Base-by-base conservation (phyloP, 2,329 filamentous ascomycete genomes). In the Dryadomyces quercus-mongolicae region DNA sequence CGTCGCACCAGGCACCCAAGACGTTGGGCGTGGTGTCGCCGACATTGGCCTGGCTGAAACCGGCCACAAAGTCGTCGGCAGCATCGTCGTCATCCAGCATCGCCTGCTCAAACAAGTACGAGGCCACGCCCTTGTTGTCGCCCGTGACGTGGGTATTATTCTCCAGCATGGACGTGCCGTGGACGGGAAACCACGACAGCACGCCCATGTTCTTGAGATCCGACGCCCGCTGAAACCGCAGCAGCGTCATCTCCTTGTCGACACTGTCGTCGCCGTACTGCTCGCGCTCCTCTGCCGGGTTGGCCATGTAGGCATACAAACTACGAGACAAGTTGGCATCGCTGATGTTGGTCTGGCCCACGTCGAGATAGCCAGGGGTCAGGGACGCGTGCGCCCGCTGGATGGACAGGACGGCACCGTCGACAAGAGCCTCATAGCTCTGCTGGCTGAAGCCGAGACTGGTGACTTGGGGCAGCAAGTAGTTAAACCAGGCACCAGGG, bases 61-160 rank as follows among this genome's bases (percentile, higher is more conserved):
- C 92, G 2, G 91, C 90, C 1, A 96, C 87, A 61, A 95, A 95
- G 10, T 76, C 78, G 2, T 81, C 72, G 0, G 79, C 76, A 38
- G 82, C 81, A 18, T 71, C 74, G 1, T 72, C 64, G 18, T 80
- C 74, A n/a, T 67, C 68, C 2, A 70, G 66, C 50, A 85, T 75
- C 52, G 79, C 82, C 60, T 85, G 78, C 66, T 97, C 92, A 53
- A 96, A 84, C 13, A 95, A 72, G 64, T 85, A 86, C 0, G 91
- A 87, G 2, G 92, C 91, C 7, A 95, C 88, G 13, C 92, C 92
- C 70, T 97, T 97, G 72, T 97, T 97, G 67, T 97, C 92, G n/a
- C 88, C 92, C 2, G 90, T 84, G 51, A 93, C 81, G 15, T 95
- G 75, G 0, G 90, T 96, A 69, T 95, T 95, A 70, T 96, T 96